Evolutionary conservation across 352 stramenopile species (phyloP), one percentile per base, ranked within the genome.

Genomic region (Thalassiosira pacifica): DNA sequence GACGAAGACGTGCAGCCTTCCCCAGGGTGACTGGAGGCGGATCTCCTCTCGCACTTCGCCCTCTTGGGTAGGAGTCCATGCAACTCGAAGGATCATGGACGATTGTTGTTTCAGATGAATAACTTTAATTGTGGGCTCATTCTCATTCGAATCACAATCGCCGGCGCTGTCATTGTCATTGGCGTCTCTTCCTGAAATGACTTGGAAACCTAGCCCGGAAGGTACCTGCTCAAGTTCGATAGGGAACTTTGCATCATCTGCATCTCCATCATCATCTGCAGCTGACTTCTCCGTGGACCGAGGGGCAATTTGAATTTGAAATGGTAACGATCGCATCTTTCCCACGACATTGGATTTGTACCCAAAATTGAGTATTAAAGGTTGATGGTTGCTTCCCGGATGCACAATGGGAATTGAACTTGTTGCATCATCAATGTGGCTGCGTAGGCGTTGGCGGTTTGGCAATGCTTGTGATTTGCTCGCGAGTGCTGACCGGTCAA

Each of bases 11-110:
- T 67, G 26, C 55, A 79, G 6, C 19, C 60, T 60, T 57, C 75
- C 69, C 61, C n/a, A 32, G 8, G 73, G 59, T 22, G 78, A 63
- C 27, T 82, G 76, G 0, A 88, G 42, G 18, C 45, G 24, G 34
- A 88, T 74, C 52, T 70, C 64, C 59, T 85, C 81, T 8, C 75
- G 71, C 19, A 78, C 45, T 31, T 65, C 81, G 27, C 81, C 81
- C 31, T 70, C 65, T 34, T 63, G 18, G 1, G 24, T 40, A 34
- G 81, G 81, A 18, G 81, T 82, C 81, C 81, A 88, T 10, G 55
- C 29, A 31, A 85, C 55, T 8, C 59, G 22, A 1, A 78, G 8
- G 40, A 64, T 60, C 52, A 19, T 72, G 32, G 18, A 48, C 60
- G 84, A 37, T 2, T 31, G 52, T 16, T 52, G 34, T 57, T 76